These are phyloP conservation scores for Scutellaria baicalensis DNA, from an alignment of 257 asterid genomes.

Conservation along the genomic window DNA sequence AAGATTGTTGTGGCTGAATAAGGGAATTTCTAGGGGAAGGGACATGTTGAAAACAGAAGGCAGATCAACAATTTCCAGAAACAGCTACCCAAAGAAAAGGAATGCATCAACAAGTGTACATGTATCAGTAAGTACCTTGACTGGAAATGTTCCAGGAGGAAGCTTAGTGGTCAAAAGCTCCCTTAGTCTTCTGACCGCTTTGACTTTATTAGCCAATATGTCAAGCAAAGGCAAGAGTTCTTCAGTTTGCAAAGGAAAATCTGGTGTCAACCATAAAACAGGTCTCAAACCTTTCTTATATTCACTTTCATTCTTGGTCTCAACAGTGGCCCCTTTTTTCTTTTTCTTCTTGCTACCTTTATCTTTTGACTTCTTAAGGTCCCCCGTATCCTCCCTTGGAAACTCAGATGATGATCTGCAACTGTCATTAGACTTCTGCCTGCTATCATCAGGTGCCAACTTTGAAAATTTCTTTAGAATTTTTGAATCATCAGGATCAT, in stretches of 20 bases:
- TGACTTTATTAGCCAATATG: constrained; percentile 95
- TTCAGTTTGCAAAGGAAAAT: constrained; percentile 88
- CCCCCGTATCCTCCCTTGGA: constrained; percentile 60
- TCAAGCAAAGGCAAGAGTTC: constrained; percentile 96
- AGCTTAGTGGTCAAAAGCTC: constrained; percentile 96
- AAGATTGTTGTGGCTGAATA: background rate
- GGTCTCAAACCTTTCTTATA: constrained; percentile 95
- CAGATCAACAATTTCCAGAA: background rate
- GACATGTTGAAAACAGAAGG: background rate
- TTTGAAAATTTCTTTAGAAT: constrained; percentile 69
- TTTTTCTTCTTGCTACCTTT: constrained; percentile 84
- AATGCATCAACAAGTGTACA: constrained; percentile 2
- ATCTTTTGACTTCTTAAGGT: constrained; percentile 70
- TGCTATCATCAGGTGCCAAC: constrained; percentile 68
- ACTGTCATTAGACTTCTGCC: constrained; percentile 52
- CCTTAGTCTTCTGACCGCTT: constrained; percentile 89
- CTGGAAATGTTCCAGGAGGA: constrained; percentile 93
- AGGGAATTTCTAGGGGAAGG: background rate
- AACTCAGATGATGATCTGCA: constrained; percentile 64
- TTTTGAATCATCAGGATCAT: constrained; percentile 78
- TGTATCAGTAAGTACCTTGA: constrained; percentile 55
- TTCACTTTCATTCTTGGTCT: constrained; percentile 54
- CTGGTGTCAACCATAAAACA: constrained; percentile 96
- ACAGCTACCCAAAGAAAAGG: background rate
- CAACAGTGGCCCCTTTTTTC: constrained; percentile 54